Percentiles rank a stretch among this genome's conserved stretches.
These are phyloP conservation scores for Mayamaea pseudoterrestris DNA, from an alignment of 108 stramenopile genomes.

Conservation along the genomic window DNA sequence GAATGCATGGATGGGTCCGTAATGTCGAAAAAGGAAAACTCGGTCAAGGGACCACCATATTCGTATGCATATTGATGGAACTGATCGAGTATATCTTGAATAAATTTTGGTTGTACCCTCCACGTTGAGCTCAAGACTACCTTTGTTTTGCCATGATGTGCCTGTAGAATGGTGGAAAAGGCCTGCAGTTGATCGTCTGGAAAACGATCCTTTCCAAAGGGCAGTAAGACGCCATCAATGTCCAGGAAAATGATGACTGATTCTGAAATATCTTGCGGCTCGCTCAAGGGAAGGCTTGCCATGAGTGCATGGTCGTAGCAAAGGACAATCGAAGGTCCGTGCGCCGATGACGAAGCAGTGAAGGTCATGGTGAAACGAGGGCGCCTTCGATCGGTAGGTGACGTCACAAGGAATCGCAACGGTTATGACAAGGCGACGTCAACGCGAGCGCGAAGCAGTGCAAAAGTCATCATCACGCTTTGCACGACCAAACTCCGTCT, in stretches of 20 bases:
- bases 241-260: constrained; percentile 48
- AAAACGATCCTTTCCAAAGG: constrained; percentile 32
- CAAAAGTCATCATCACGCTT: no score
- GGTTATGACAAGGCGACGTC: no score
- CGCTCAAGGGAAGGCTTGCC: no score
- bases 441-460: no score
- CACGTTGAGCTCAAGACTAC: constrained; percentile 52
- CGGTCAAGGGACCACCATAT: constrained; percentile 3
- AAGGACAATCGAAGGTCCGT: no score
- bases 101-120: constrained; percentile 31
- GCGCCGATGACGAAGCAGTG: no score
- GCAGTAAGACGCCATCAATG: constrained; percentile 68
- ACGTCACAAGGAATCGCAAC: no score
- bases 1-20: constrained; percentile 43
- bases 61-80: constrained; percentile 20
- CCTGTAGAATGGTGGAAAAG: constrained; percentile 19
- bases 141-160: constrained; percentile 2
- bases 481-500: no score
- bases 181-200: constrained; percentile 35
- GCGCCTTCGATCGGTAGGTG: no score
- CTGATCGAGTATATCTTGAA: constrained; percentile 38
- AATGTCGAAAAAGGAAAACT: constrained; percentile 46
- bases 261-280: background rate
- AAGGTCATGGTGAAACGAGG: no score
- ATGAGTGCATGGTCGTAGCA: no score